These are phyloP conservation scores for Takashimella koratensis DNA, from an alignment of 1,284 basidiomycete species.

Conservation along the genomic window DNA sequence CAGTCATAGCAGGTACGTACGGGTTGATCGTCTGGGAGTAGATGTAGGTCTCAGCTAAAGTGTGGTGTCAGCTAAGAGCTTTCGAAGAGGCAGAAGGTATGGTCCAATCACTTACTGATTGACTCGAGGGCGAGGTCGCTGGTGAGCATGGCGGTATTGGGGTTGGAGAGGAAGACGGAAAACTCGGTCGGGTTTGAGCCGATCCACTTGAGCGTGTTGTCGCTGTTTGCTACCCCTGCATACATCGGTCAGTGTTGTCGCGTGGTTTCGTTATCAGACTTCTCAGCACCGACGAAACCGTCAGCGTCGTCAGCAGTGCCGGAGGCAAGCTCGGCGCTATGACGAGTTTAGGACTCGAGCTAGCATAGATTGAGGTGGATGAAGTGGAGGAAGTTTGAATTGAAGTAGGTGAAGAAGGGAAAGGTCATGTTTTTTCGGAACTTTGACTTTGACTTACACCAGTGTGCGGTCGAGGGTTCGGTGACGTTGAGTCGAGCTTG, in stretches of 20 bases:
- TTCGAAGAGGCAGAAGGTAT: slow-evolving; percentile 13
- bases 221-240: slow-evolving; percentile 33
- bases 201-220: slow-evolving; percentile 40
- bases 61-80: slow-evolving; percentile 12
- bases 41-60: slow-evolving; percentile 2
- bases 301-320: too few species aligned
- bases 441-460: slow-evolving; percentile 25
- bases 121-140: slow-evolving; percentile 26
- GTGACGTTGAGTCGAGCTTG: slow-evolving; percentile 21
- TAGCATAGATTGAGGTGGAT: too few species aligned
- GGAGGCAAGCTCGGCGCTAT: too few species aligned
- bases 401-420: background rate
- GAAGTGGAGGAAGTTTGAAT: too few species aligned
- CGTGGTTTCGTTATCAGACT: too few species aligned
- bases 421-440: too few species aligned
- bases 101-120: slow-evolving; percentile 6
- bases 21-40: slow-evolving; percentile 26
- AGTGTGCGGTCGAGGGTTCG: slow-evolving; percentile 23
- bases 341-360: too few species aligned
- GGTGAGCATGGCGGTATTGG: slow-evolving; percentile 32
- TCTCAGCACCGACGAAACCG: too few species aligned
- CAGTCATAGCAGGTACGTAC: slow-evolving; percentile 13
- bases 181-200: slow-evolving; percentile 25
- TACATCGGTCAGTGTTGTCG: too few species aligned
- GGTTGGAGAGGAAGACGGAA: slow-evolving; percentile 39